Percentiles rank a stretch among this genome's conserved stretches.
Evolutionary conservation across 2,329 filamentous ascomycete species (phyloP).

Genomic region (Fusarium pseudocircinatum): DNA sequence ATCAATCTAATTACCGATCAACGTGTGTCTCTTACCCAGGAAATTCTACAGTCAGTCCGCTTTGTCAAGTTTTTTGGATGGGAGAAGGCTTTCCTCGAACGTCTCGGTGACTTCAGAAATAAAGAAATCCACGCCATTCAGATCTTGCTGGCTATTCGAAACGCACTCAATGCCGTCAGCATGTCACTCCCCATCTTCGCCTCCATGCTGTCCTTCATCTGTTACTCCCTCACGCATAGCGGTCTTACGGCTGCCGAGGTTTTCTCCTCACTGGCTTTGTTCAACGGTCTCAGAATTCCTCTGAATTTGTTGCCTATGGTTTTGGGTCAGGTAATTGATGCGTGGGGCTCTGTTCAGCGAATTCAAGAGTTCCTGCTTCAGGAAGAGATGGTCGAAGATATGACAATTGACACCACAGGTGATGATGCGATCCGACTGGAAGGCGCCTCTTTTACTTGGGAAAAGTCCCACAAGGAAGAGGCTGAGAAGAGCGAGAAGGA

Average conservation of each 20-base stretch:
- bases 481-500: slow-evolving; percentile 54
- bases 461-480: slow-evolving; percentile 69
- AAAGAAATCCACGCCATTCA: slow-evolving; percentile 88
- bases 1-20: slow-evolving; percentile 97
- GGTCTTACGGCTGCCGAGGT: slow-evolving; percentile 77
- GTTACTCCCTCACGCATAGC: slow-evolving; percentile 74
- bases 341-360: slow-evolving; percentile 82
- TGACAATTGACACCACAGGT: slow-evolving; percentile 63
- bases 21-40: slow-evolving; percentile 88
- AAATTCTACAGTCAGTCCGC: slow-evolving; percentile 88
- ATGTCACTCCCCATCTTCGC: slow-evolving; percentile 92
- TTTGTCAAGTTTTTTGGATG: slow-evolving; percentile 98
- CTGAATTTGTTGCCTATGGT: slow-evolving; percentile 89
- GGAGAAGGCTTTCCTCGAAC: slow-evolving; percentile 86
- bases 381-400: slow-evolving; percentile 83
- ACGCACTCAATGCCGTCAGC: slow-evolving; percentile 84
- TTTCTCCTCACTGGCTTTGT: slow-evolving; percentile 95
- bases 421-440: slow-evolving; percentile 77
- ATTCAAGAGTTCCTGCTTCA: slow-evolving; percentile 89
- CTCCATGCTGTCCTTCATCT: slow-evolving; percentile 95
- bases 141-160: slow-evolving; percentile 81
- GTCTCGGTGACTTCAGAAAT: slow-evolving; percentile 77
- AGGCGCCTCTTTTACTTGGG: slow-evolving; percentile 87
- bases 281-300: slow-evolving; percentile 90
- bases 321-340: slow-evolving; percentile 89